Evolutionary conservation across 805 yeast species (phyloP).

Genomic region (Metschnikowia continentalis): DNA sequence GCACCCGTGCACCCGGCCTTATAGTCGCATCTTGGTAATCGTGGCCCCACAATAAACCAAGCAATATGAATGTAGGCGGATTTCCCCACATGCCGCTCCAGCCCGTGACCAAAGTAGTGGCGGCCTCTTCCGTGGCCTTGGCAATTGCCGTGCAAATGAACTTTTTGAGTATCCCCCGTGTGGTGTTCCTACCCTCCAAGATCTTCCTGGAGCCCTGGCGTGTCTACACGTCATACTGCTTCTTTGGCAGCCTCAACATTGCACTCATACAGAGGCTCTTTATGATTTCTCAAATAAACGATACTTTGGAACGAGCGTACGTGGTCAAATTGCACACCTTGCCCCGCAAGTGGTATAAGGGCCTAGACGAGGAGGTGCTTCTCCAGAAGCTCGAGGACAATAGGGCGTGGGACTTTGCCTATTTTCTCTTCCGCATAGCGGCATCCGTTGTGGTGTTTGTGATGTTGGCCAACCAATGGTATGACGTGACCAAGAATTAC

Average conservation of each 20-base stretch:
- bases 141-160: conserved; percentile 20
- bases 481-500: conserved; percentile 14
- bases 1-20: not conserved
- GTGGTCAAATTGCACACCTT: conserved; percentile 16
- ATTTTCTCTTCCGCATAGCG: conserved; percentile 25
- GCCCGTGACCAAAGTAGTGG: conserved; percentile 27
- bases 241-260: conserved; percentile 25
- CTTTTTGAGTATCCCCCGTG: conserved; percentile 16
- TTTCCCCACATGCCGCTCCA: conserved; percentile 9
- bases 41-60: not conserved
- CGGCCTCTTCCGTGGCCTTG: conserved; percentile 20
- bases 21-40: not conserved
- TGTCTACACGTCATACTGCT: conserved; percentile 31
- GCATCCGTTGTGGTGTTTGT: conserved; percentile 20
- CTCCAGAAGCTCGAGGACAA: conserved; percentile 15
- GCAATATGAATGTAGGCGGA: conserved; percentile 9
- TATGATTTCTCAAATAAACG: conserved; percentile 19
- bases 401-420: conserved; percentile 28
- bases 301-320: conserved; percentile 25
- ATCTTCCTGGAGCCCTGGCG: conserved; percentile 36
- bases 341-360: conserved; percentile 18
- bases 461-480: conserved; percentile 12
- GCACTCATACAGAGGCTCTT: conserved; percentile 19
- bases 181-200: conserved; percentile 27
- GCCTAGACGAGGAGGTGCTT: conserved; percentile 19